Percentiles rank a stretch among this genome's conserved stretches.
phyloP scores from a whole-genome alignment of 352 stramenopile species.

The Peronospora tabacina region DNA sequence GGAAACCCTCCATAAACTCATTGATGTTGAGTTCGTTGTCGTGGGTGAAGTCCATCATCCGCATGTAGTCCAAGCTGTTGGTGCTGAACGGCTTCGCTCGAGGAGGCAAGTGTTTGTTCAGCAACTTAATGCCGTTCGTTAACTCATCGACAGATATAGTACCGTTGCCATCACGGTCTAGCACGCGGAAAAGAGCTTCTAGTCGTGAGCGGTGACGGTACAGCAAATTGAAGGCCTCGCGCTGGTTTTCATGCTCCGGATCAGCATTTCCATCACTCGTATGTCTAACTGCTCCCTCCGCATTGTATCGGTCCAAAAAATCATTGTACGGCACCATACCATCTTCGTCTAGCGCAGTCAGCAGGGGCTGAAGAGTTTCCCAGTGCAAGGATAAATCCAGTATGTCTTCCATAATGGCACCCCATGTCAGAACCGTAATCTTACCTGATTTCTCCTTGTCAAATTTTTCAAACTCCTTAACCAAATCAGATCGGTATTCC shows the following conservation, averaged over 20 bases:
- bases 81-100: slow-evolving; percentile 63
- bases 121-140: slow-evolving; percentile 66
- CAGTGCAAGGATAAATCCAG: slow-evolving; percentile 76
- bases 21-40: slow-evolving; percentile 88
- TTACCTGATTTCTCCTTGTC: slow-evolving; percentile 38
- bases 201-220: slow-evolving; percentile 76
- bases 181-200: slow-evolving; percentile 74
- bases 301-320: slow-evolving; percentile 76
- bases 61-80: slow-evolving; percentile 70
- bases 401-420: slow-evolving; percentile 67
- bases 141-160: slow-evolving; percentile 80
- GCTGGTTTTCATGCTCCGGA: slow-evolving; percentile 42
- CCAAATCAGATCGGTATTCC: slow-evolving; percentile 56
- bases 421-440: slow-evolving; percentile 47
- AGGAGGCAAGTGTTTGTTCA: slow-evolving; percentile 69
- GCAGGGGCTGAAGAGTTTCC: slow-evolving; percentile 60
- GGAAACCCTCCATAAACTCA: slow-evolving; percentile 86
- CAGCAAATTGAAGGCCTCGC: slow-evolving; percentile 70
- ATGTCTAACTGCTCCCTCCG: slow-evolving; percentile 30
- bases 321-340: slow-evolving; percentile 59
- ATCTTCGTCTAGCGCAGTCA: slow-evolving; percentile 64
- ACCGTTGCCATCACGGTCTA: slow-evolving; percentile 76
- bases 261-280: slow-evolving; percentile 26
- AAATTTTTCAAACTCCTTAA: slow-evolving; percentile 50
- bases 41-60: slow-evolving; percentile 80